These are phyloP conservation scores for Mucuna pruriens DNA, from an alignment of 306 rosid species.

Conservation along the genomic window DNA sequence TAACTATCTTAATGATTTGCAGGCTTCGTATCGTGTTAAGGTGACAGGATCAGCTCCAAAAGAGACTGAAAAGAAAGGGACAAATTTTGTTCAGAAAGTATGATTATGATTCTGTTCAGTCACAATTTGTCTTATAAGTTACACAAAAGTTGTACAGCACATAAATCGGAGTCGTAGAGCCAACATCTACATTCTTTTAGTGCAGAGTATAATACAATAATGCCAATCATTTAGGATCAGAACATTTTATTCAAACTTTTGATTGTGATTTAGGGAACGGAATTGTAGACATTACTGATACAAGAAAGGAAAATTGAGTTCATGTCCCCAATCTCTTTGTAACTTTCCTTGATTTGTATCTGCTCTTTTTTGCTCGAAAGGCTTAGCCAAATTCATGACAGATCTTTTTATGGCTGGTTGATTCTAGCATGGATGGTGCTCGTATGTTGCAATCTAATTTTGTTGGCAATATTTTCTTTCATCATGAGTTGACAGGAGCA, in stretches of 20 bases:
- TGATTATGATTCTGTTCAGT: conserved; percentile 26
- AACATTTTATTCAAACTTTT: conserved; percentile 21
- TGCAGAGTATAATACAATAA: conserved; percentile 14
- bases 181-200: conserved; percentile 35
- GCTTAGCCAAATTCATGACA: neutral
- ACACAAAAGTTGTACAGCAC: conserved; percentile 60
- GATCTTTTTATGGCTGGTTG: neutral
- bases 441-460: neutral
- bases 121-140: neutral
- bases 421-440: neutral
- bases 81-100: conserved; percentile 46
- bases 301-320: neutral
- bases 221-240: conserved; percentile 28
- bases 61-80: conserved; percentile 38
- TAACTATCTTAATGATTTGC: conserved; percentile 39
- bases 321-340: neutral
- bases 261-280: neutral
- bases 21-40: conserved; percentile 85
- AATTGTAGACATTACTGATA: conserved; percentile 20
- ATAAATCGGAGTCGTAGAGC: conserved; percentile 30
- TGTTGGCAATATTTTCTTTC: neutral
- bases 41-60: conserved; percentile 56
- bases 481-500: neutral
- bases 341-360: neutral
- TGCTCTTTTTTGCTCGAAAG: neutral